Base-by-base conservation (phyloP, 805 yeast genomes). In the Clavispora asparagi region DNA sequence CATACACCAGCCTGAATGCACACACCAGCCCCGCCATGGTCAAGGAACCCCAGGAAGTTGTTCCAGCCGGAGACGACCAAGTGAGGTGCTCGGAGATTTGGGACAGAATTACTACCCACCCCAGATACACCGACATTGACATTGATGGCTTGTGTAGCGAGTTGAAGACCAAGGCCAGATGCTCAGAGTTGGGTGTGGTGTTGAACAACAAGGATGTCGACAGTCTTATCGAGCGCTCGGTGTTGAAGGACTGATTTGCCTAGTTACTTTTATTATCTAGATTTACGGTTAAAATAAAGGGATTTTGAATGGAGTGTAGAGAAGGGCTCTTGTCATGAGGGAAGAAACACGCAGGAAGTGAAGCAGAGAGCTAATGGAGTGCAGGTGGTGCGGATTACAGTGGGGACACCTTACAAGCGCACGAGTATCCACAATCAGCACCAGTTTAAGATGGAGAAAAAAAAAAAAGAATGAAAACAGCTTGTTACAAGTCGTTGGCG, bases 101-200 rank as follows among this genome's bases (percentile, higher is more conserved):
- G 99, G 98, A 92, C 65, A 78, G 98, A 60, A 85, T 94, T 33
- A 87, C 97, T 1, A 67, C 94, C 19, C 98, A 94, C 73, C 98
- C 99, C 30, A 81, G 85, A 61, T 94, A 91, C 65, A 82, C 94
- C 6, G 97, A 91, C 49, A 74, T 94, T 44, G 99, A 94, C 64
- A 91, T 94, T 53, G 97, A 92, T 61, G 95, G 96, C 2, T 76
- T 94, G 62, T 94, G 99, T 75, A 62, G 70, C 39, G 99, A 94
- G 68, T 76, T 94, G 61, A 87, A 92, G 67, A 67, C 83, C 33
- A 94, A 92, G 76, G 99, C 98, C 10, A 90, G 89, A 67, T 94
- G 99, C 71, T 85, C 95, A 12, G 97, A 92, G 60, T 71, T 76
- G 45, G 99, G 99, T 14, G 97, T 86, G 29, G 95, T 94, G 28